Conservation (phyloP, 805 yeast species). For the Schwanniomyces pseudopolymorphus region DNA sequence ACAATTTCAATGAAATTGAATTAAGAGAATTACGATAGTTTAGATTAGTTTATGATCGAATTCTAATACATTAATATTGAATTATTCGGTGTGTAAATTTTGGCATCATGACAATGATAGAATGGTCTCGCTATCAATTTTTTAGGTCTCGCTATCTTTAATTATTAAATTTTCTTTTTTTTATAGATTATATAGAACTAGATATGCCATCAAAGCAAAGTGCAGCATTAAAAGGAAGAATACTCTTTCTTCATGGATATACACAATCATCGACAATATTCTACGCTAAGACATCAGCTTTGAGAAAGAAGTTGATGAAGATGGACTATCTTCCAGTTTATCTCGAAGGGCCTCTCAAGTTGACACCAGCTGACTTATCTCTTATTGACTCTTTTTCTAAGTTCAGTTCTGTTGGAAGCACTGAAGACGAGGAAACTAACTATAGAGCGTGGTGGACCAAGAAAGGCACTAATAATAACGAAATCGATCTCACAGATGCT, state of each 20-base stretch:
- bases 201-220: slow-evolving; percentile 1
- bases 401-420: slow-evolving; percentile 41
- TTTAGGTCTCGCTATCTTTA: not conserved
- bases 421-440: slow-evolving; percentile 27
- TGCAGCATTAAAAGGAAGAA: slow-evolving; percentile 38
- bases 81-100: too few relatives aligned
- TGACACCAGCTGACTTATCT: slow-evolving; percentile 73
- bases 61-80: too few relatives aligned
- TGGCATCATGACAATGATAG: not conserved
- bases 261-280: slow-evolving; percentile 82
- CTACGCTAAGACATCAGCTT: slow-evolving; percentile 85
- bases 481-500: slow-evolving; percentile 49
- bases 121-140: not conserved
- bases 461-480: slow-evolving; percentile 41
- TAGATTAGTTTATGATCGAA: too few relatives aligned
- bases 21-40: too few relatives aligned
- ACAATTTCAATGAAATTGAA: too few relatives aligned
- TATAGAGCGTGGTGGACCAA: slow-evolving; percentile 79
- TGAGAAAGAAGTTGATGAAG: slow-evolving; percentile 71
- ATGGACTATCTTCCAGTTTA: slow-evolving; percentile 70
- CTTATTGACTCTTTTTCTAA: slow-evolving; percentile 58
- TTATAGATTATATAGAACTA: not conserved
- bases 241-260: slow-evolving; percentile 90
- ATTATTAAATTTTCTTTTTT: not conserved
- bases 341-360: slow-evolving; percentile 71